Evolutionary conservation across 148 eudicot species (phyloP).

Genomic region (Suaeda aralocaspica): DNA sequence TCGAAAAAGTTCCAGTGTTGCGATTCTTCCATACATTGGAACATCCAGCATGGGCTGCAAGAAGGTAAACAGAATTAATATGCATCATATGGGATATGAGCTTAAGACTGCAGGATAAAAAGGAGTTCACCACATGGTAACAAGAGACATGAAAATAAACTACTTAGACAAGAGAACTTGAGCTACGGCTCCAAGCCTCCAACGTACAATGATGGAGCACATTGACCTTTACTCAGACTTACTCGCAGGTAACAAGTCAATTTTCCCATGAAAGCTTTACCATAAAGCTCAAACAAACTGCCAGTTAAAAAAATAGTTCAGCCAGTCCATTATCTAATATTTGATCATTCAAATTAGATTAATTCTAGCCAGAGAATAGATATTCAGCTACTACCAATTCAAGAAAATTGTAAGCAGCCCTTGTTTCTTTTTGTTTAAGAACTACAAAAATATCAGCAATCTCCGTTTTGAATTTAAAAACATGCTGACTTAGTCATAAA

Average conservation of each 20-base stretch:
- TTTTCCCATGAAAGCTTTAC: neutral
- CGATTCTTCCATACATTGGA: conserved; percentile 96
- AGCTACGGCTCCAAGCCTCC: neutral
- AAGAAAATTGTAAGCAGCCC: too few species aligned
- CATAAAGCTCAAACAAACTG: too few species aligned
- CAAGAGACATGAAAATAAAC: neutral
- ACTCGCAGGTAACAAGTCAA: neutral
- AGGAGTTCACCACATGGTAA: too few species aligned
- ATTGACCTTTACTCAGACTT: neutral
- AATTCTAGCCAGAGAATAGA: neutral
- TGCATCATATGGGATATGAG: neutral
- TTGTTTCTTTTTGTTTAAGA: too few species aligned
- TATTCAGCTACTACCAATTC: too few species aligned
- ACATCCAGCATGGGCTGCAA: conserved; percentile 94
- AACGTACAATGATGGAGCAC: neutral
- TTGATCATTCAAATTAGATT: neutral
- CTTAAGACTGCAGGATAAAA: neutral
- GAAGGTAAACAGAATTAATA: neutral
- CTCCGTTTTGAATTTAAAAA: neutral
- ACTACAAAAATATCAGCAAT: neutral
- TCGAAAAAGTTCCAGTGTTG: conserved; percentile 89
- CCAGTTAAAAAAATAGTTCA: neutral
- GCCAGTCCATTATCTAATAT: neutral
- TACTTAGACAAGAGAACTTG: neutral
- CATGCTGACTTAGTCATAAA: neutral